Conservation (phyloP, 2,329 filamentous ascomycete species). For the Colletotrichum musicola region DNA sequence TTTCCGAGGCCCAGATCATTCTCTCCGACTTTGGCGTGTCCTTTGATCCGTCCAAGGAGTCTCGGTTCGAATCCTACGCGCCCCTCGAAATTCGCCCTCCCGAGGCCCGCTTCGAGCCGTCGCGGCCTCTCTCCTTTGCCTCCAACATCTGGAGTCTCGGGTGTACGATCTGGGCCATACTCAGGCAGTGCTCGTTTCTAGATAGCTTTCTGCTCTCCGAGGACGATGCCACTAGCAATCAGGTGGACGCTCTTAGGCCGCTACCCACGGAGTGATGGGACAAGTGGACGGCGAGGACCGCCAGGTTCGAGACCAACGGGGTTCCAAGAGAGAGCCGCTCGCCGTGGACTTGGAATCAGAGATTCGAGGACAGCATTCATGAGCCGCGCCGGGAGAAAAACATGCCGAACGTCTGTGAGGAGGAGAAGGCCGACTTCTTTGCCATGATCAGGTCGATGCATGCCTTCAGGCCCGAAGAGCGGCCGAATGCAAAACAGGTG, state of each 20-base stretch:
- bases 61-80: slow-evolving; percentile 44
- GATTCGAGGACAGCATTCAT: background rate
- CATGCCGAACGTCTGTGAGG: background rate
- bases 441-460: background rate
- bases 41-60: slow-evolving; percentile 45
- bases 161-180: slow-evolving; percentile 24
- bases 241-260: background rate
- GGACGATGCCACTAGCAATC: background rate
- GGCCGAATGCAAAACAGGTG: background rate
- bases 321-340: background rate
- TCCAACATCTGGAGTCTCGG: slow-evolving; percentile 50
- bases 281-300: background rate
- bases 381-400: no score
- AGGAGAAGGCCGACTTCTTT: background rate
- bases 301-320: background rate
- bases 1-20: slow-evolving; percentile 42
- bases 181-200: no score
- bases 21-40: slow-evolving; percentile 52
- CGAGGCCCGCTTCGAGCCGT: slow-evolving; percentile 51
- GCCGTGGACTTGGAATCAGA: background rate
- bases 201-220: background rate
- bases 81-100: slow-evolving; percentile 49
- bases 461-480: background rate
- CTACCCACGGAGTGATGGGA: background rate
- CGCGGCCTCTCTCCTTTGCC: slow-evolving; percentile 45